Base-by-base conservation (phyloP, 2,329 filamentous ascomycete species). In the Mycosphaerella sp. region DNA sequence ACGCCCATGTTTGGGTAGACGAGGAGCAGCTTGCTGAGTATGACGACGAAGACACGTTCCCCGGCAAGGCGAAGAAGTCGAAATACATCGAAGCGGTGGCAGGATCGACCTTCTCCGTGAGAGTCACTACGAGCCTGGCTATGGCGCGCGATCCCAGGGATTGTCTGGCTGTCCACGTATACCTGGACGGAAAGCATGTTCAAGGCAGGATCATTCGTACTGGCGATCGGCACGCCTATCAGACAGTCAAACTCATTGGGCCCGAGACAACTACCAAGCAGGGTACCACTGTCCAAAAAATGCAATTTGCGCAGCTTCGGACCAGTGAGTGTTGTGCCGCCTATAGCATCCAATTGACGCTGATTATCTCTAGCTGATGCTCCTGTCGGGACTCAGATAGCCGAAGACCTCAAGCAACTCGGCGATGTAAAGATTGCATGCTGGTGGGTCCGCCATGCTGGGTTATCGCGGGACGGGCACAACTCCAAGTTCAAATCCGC, bases 171-270 rank as follows among this genome's bases (percentile, higher is more conserved):
- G 38, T 41, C 10, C 0, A 1, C 0, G 38, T 62, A 1, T 53
- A 44, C 8, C 7, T 64, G 3, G 63, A 64, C 29, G 64, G 63
- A 46, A 51, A 62, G 40, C 23, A 38, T 14, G 45, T 55, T 2
- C 12, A 9, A 2, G 29, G 32, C 23, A 39, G 2, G 8, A 2
- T 58, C 34, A 31, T 42, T 9, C 38, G 26, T 4, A 34, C n/a
- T 10, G 32, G 31, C 14, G 41, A 46, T 2, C 21, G 34, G 2
- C 11, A 41, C 23, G 32, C 14, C 4, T 10, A 26, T 0, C 43
- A 48, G 5, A 42, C 14, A 36, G 12, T 14, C 8, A n/a, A 23
- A 6, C 12, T 44, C 36, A 21, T 45, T 23, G 45, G 54, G 14
- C 21, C 42, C 9, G 29, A 44, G 44, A 36, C 29, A 5, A 48